Base-by-base conservation (phyloP, 2,329 filamentous ascomycete species). In the Volutella citrinella region DNA sequence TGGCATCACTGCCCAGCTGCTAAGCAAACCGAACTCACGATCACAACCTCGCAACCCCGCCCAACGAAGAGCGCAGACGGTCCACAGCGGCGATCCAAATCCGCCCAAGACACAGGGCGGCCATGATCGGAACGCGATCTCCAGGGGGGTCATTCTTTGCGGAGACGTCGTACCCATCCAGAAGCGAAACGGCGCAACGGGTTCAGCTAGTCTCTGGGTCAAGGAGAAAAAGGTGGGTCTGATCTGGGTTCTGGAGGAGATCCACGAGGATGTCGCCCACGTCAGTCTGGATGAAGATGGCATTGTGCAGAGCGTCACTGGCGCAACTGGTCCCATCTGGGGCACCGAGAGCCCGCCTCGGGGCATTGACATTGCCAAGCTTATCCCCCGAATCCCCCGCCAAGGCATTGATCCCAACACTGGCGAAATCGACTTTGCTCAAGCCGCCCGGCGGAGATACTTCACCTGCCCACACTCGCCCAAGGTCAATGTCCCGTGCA, bases 121-220 rank as follows among this genome's bases (percentile, higher is more conserved):
- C 49, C 74, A 89, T 48, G 84, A 90, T 51, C 73, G 79, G 32
- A 78, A 76, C 46, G 84, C 77, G 51, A 89, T 87, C 46, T 94
- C 88, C 16, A 76, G 89, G 49, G 91, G 91, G 4, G 93, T 98
- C 17, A 64, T 98, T 32, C 74, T 98, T 2, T 98, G 93, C 50
- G 93, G 93, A 26, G 93, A 98, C 59, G 91, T 98, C n/a, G 88
- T 98, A 13, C 93, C 93, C 0, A 98, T 98, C 40, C 86, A 90
- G 59, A 98, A 97, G 64, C 80, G 93, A 41, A 95, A 98, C 53
- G 93, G 93, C 5, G 78, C 84, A 10, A 91, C 84, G 5, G 93
- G 93, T 3, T 90, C 93, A 38, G 93, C 93, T 22, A 97, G 90
- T 62, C 68, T 98, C 23, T 98, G 93, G 93, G 93, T 98, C 5